Evolutionary conservation across 768 basidiomycete species (phyloP).

Genomic region (Xerocomellus dryophilus): DNA sequence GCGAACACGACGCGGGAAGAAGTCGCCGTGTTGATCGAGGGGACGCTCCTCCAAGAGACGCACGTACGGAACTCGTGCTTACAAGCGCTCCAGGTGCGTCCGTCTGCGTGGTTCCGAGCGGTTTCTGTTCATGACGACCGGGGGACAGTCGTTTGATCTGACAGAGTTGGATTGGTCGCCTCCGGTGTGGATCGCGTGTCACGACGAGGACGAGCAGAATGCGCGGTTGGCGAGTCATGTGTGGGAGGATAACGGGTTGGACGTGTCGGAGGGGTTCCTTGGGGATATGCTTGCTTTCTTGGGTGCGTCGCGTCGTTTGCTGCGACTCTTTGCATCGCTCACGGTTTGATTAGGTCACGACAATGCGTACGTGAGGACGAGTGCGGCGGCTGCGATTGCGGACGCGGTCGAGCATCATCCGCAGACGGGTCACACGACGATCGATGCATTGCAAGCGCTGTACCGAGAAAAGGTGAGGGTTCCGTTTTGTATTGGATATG

Average conservation of each 20-base stretch:
- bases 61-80: constrained; percentile 86
- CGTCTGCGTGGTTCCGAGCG: too few species aligned
- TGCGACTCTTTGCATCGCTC: neutral
- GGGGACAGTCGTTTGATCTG: constrained; percentile 78
- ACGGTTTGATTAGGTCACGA: constrained; percentile 58
- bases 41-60: constrained; percentile 81
- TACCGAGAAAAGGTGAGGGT: constrained; percentile 76
- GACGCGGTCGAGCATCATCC: constrained; percentile 76
- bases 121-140: too few species aligned
- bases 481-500: too few species aligned
- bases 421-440: constrained; percentile 44
- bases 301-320: constrained; percentile 42
- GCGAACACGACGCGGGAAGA: constrained; percentile 62
- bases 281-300: constrained; percentile 60
- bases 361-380: constrained; percentile 74
- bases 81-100: constrained; percentile 84
- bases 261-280: constrained; percentile 67
- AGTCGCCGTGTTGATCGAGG: constrained; percentile 59
- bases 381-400: constrained; percentile 68
- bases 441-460: constrained; percentile 58
- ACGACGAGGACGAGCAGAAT: constrained; percentile 90
- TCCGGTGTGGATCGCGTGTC: constrained; percentile 81
- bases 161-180: constrained; percentile 94
- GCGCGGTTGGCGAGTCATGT: constrained; percentile 71
- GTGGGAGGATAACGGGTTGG: constrained; percentile 96